A percentile compares a stretch with the other conserved stretches of the same genome.
phyloP scores from a whole-genome alignment of 371 early-diverging fungal genomes.

The Saksenaea oblongispora region DNA sequence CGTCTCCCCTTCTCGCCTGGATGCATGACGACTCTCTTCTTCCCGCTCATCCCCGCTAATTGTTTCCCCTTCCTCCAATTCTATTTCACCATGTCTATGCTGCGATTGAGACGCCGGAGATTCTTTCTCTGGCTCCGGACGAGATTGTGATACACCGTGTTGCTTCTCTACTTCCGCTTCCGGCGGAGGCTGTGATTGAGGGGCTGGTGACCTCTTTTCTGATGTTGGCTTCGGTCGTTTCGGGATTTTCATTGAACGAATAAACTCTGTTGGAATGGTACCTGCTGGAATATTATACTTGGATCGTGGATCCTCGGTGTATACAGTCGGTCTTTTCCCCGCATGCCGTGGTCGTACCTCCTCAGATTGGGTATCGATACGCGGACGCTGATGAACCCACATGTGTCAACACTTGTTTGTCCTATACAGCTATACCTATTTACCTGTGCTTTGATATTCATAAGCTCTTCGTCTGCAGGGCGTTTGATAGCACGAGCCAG shows the following conservation, averaged over 20 bases:
- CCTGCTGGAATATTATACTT: not conserved
- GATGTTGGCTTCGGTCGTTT: slow-evolving; percentile 1
- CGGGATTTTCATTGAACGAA: slow-evolving; percentile 8
- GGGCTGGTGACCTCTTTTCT: not conserved
- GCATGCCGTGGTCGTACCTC: not conserved
- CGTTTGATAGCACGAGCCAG: not conserved
- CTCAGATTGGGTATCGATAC: slow-evolving; percentile 4
- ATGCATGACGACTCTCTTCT: not conserved
- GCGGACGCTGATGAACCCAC: not conserved
- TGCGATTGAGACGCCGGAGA: not conserved
- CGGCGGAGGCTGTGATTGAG: not conserved
- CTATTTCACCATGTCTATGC: not conserved
- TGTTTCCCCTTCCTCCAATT: slow-evolving; percentile 27
- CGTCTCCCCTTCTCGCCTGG: not conserved
- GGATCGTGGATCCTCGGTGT: not conserved
- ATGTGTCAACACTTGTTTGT: not conserved
- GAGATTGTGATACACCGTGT: not conserved
- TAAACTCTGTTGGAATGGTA: not conserved
- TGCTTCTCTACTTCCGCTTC: not conserved
- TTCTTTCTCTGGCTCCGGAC: not conserved
- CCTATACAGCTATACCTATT: not conserved
- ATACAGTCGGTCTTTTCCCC: not conserved
- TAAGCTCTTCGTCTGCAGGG: not conserved
- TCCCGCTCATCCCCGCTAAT: slow-evolving; percentile 10
- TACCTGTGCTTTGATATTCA: not conserved